Percentiles rank a stretch among this genome's conserved stretches.
phyloP scores from a whole-genome alignment of 768 basidiomycete species.

The Psilocybe cubensis region DNA sequence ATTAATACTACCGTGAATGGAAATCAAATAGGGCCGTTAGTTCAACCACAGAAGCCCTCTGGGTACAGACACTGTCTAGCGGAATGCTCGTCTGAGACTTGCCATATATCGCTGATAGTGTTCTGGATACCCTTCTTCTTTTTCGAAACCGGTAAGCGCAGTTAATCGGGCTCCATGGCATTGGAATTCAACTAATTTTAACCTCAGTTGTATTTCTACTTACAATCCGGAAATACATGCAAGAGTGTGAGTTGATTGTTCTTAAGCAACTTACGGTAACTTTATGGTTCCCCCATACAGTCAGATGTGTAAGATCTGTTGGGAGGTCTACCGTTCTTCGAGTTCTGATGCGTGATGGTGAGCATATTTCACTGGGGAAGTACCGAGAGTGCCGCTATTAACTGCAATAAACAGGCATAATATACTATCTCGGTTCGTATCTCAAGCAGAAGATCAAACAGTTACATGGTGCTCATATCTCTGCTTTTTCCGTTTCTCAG shows the following conservation, averaged over 20 bases:
- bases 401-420: constrained; percentile 3
- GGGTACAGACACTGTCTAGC: constrained; percentile 16
- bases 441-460: not conserved
- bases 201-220: not conserved
- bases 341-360: constrained; percentile 17
- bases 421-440: constrained; percentile 15
- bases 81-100: constrained; percentile 7
- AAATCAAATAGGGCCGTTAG: not conserved
- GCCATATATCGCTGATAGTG: constrained; percentile 11
- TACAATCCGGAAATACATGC: not conserved
- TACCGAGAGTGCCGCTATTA: not conserved
- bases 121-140: constrained; percentile 22
- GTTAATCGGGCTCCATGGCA: not conserved
- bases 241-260: not conserved
- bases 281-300: not conserved
- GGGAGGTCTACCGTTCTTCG: constrained; percentile 4
- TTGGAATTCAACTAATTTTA: constrained; percentile 3
- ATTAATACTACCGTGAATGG: not conserved
- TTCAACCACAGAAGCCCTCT: not conserved
- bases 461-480: not conserved
- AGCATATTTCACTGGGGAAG: not conserved
- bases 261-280: too few relatives aligned
- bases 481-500: not conserved
- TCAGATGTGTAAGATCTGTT: not conserved
- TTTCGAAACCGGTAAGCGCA: constrained; percentile 17